A percentile compares a stretch with the other conserved stretches of the same genome.
phyloP scores from a whole-genome alignment of 176 grass and related monocot species.

The Oryza longistaminata region DNA sequence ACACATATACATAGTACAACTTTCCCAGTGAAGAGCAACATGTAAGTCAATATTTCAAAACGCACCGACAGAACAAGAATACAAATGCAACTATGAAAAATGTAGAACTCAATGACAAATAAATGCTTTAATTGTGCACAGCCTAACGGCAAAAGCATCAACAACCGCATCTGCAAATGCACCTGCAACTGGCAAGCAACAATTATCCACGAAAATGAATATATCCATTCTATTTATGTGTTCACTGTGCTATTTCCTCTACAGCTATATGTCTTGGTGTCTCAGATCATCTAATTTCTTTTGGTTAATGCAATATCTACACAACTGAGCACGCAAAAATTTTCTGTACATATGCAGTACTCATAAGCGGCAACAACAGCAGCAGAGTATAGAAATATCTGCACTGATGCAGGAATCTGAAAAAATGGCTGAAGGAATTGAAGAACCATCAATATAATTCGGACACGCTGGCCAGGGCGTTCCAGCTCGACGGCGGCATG shows the following conservation, averaged over 20 bases:
- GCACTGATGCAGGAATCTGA: constrained; percentile 17
- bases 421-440: constrained; percentile 36
- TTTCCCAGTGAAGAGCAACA: background rate
- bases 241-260: background rate
- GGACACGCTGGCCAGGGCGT: constrained; percentile 50
- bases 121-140: background rate
- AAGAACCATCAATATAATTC: constrained; percentile 35
- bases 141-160: background rate
- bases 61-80: background rate
- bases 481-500: constrained; percentile 52
- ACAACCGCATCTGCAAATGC: background rate
- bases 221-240: background rate
- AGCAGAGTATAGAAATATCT: constrained; percentile 20
- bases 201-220: background rate
- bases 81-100: background rate
- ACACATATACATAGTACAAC: too few relatives aligned
- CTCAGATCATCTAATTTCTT: constrained; percentile 2
- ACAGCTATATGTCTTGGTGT: constrained; percentile 11
- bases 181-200: background rate
- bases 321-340: constrained; percentile 1
- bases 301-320: constrained; percentile 1
- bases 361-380: background rate
- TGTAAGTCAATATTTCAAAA: background rate
- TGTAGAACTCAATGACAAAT: background rate
- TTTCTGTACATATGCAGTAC: background rate